Evolutionary conservation across 2,329 filamentous ascomycete species (phyloP), one percentile per base, ranked within the genome.

Genomic region (Colletotrichum siamense): DNA sequence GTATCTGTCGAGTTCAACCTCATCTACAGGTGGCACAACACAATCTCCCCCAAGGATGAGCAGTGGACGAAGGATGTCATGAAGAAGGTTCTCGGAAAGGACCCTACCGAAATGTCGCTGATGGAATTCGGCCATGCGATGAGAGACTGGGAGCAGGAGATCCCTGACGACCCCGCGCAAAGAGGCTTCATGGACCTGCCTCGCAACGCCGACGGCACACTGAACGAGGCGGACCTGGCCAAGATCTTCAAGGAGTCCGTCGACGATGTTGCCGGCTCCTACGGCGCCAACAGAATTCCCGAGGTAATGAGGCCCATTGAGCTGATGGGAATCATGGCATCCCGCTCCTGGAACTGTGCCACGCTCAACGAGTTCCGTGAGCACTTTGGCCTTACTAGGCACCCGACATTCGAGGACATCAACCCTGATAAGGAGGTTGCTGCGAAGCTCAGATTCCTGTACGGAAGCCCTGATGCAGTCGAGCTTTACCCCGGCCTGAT

Each of bases 341-440:
- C 90, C 1, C 87, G 92, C 36, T 84, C 87, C 22, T 93, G 91
- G 91, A 88, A 90, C 64, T 83, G 91, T 8, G 90, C 89, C 6
- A 90, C 90, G 0, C 84, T 93, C 71, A 93, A 93, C 76, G 92
- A 93, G 81, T 92, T 93, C 83, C 86, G 91, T 63, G 88, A 91
- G 77, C 91, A 92, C 84, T 93, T 93, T 78, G 86, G 87, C 18
- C 82, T 93, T 63, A 88, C 89, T 79, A 85, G 87, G 1, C 88
- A 93, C 77, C 85, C 86, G 5, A 89, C 86, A 0, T 93, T 93
- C 76, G 90, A 91, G 76, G 89, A 91, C 72, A 91, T 92, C 79
- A 92, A 91, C 77, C 85, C 87, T 2, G 87, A 92, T 78, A 87
- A 88, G 5, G 85, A 90, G 24, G 87, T 92, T 49, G 87, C 89